Evolutionary conservation across 768 basidiomycete genomes (phyloP), one percentile per base, ranked within the genome.

Genomic region (Kwoniella dejecticola): DNA sequence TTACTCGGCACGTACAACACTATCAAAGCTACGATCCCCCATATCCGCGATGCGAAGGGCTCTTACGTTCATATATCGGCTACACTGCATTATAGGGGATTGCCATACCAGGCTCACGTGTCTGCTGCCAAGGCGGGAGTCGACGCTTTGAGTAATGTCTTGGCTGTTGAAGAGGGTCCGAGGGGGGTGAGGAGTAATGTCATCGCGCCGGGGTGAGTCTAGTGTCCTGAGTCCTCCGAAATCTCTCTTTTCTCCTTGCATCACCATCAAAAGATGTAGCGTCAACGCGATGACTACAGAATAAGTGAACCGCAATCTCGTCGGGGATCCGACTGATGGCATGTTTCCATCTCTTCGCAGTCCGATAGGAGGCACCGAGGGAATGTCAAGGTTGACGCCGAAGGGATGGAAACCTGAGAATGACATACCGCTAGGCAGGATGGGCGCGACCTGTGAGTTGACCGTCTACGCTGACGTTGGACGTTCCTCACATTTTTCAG

Each of bases 151-250:
- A 90, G 89, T 56, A 83, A 84, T 1, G 92, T 90, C 2, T 80
- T 97, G 26, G 92, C 94, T 1, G 85, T 95, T 12, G 94, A 98
- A 80, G 93, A 95, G 80, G 95, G 94, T 0, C 95, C 94, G 3
- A 84, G 86, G 68, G 95, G 95, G n/a, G 86, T 98, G 19, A 87
- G 94, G 46, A 90, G 90, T 17, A 96, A 81, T 64, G 73, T 79
- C 23, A 75, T 80, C 38, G 78, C 77, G 0, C 79, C 76, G 29
- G 79, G 74, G 79, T 81, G 60, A 68, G 79, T 74, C 53, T 23
- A 24, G 27, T 47, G 33, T 21, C 3, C 23, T n/a, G n/a, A 52
- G 21, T n/a, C n/a, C n/a, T n/a, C n/a, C n/a, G n/a, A n/a, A n/a
- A n/a, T n/a, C n/a, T n/a, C n/a, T n/a, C n/a, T n/a, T n/a, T n/a